A percentile compares a stretch with the other conserved stretches of the same genome.
phyloP scores from a whole-genome alignment of 345 rosid species.

The Gossypium australe region DNA sequence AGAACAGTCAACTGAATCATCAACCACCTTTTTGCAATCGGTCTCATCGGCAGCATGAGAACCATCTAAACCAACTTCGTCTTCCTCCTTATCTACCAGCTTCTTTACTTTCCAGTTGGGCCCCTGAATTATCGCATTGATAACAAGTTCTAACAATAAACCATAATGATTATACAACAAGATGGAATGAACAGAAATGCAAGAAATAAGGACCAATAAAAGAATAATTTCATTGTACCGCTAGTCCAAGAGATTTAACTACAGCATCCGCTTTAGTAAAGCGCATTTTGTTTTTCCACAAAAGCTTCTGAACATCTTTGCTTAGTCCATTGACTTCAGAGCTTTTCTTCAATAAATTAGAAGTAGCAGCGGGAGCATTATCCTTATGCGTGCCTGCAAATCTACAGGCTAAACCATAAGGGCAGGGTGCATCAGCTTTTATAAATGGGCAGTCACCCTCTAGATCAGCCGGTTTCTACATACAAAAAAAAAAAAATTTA shows the following conservation, averaged over 20 bases:
- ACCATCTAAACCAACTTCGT: constrained; percentile 13
- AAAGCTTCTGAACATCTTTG: constrained; percentile 77
- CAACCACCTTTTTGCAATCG: constrained; percentile 18
- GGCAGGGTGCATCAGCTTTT: constrained; percentile 45
- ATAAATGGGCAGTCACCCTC: constrained; percentile 86
- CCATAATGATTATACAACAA: not conserved
- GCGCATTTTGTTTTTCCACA: constrained; percentile 80
- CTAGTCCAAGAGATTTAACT: constrained; percentile 64
- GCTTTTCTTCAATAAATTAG: constrained; percentile 19
- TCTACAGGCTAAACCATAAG: constrained; percentile 81
- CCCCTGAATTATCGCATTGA: constrained; percentile 29
- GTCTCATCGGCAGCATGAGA: constrained; percentile 28
- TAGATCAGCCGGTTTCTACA: constrained; percentile 84
- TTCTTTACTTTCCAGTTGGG: constrained; percentile 41
- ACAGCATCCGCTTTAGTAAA: constrained; percentile 70
- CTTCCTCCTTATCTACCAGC: constrained; percentile 35
- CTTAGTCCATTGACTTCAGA: constrained; percentile 65
- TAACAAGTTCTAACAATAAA: not conserved
- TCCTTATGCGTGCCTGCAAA: constrained; percentile 61
- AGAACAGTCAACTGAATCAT: constrained; percentile 25
- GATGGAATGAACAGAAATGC: not conserved
- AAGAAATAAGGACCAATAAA: not conserved
- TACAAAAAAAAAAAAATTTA: not conserved
- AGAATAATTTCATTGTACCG: constrained; percentile 36
- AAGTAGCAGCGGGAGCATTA: constrained; percentile 13